Conservation (phyloP, 805 yeast genomes). For the Clavispora santaluciae region DNA sequence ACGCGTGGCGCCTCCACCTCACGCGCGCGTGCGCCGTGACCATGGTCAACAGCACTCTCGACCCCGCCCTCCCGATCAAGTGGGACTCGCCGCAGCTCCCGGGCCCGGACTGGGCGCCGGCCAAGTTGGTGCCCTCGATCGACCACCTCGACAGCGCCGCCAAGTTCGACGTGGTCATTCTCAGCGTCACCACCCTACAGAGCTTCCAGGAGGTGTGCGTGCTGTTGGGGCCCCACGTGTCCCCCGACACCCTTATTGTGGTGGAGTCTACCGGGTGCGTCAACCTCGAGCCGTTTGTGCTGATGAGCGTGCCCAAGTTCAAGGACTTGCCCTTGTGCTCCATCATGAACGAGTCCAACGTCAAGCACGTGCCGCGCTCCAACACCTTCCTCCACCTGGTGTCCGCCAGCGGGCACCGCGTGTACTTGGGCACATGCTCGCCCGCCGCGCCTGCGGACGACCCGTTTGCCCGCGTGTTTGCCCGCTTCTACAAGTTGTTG, state of each 20-base stretch:
- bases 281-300: conserved; percentile 66
- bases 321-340: conserved; percentile 40
- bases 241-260: conserved; percentile 45
- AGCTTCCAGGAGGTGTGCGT: conserved; percentile 30
- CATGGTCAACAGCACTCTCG: conserved; percentile 31
- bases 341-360: conserved; percentile 59
- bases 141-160: conserved; percentile 11
- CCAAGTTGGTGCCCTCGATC: conserved; percentile 11
- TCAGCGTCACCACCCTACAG: conserved; percentile 34
- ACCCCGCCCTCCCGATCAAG: conserved; percentile 14
- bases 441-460: conserved; percentile 9
- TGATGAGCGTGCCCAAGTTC: conserved; percentile 35
- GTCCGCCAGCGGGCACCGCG: conserved; percentile 38
- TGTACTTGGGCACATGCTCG: conserved; percentile 35
- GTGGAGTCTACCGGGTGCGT: conserved; percentile 70
- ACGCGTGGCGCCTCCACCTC: conserved; percentile 52
- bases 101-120: conserved; percentile 14
- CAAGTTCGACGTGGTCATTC: conserved; percentile 31
- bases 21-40: conserved; percentile 37
- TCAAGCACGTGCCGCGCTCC: conserved; percentile 30
- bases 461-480: conserved; percentile 1
- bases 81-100: conserved; percentile 15
- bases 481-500: conserved; percentile 24
- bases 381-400: conserved; percentile 23
- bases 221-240: conserved; percentile 21